These are phyloP conservation scores for Pleurotus djamor DNA, from an alignment of 768 basidiomycete genomes.

Conservation along the genomic window DNA sequence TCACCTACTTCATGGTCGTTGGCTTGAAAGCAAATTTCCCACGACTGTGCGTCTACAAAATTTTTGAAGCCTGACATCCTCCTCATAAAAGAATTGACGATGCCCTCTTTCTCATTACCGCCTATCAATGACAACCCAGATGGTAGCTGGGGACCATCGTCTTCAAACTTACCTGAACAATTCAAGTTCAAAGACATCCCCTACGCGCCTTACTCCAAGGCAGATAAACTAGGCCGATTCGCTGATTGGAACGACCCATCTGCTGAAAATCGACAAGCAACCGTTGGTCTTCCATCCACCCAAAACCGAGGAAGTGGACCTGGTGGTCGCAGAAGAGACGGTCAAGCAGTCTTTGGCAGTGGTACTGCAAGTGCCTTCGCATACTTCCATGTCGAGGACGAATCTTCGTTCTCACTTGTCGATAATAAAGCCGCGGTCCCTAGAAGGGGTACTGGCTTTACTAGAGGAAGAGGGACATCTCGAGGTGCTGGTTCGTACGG, in stretches of 20 bases:
- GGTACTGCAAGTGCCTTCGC: conserved; percentile 90
- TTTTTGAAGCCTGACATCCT: conserved; percentile 16
- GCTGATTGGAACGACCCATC: conserved; percentile 95
- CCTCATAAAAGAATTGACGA: conserved; percentile 22
- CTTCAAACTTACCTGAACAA: conserved; percentile 77
- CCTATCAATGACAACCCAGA: conserved; percentile 90
- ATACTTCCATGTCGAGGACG: conserved; percentile 98
- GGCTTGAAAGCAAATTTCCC: conserved; percentile 13
- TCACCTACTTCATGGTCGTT: conserved; percentile 69
- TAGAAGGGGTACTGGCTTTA: conserved; percentile 67
- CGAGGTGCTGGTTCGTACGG: conserved; percentile 44
- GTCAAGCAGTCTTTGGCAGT: conserved; percentile 86
- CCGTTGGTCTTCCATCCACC: conserved; percentile 44
- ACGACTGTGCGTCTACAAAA: conserved; percentile 16
- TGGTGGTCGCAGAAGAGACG: conserved; percentile 61
- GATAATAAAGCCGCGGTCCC: conserved; percentile 78
- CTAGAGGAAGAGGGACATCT: conserved; percentile 52
- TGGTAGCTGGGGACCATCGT: conserved; percentile 90
- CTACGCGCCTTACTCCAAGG: conserved; percentile 98
- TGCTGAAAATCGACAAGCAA: conserved; percentile 57
- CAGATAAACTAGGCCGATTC: conserved; percentile 95
- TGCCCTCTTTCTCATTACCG: conserved; percentile 85
- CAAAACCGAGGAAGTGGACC: conserved; percentile 49
- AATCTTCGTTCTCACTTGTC: conserved; percentile 94
- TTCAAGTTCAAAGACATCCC: conserved; percentile 99